phyloP scores from a whole-genome alignment of 345 rosid species.

The Gossypium anomalum region DNA sequence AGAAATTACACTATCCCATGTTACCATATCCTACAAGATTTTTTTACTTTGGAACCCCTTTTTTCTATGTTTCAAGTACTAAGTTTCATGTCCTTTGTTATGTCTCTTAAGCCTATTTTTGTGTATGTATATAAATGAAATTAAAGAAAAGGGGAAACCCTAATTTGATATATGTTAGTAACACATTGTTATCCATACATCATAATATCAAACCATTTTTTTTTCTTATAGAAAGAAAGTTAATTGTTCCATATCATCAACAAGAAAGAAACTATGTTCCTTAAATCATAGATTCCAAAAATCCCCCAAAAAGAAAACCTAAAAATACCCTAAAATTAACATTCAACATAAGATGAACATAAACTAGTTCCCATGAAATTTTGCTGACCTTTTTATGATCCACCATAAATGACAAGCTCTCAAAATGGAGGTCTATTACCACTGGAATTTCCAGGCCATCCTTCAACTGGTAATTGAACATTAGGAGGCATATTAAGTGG shows the following conservation, averaged over 20 bases:
- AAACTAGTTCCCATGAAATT: conserved; percentile 13
- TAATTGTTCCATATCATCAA: conserved; percentile 19
- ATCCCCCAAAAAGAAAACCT: neutral
- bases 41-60: neutral
- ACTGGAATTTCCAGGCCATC: conserved; percentile 69
- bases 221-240: conserved; percentile 15
- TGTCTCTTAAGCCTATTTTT: neutral
- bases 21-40: conserved; percentile 15
- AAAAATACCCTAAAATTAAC: conserved; percentile 22
- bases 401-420: conserved; percentile 19
- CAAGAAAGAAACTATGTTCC: conserved; percentile 27
- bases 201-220: conserved; percentile 9
- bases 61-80: neutral
- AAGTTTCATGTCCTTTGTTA: neutral
- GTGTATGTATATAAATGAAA: neutral
- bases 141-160: neutral
- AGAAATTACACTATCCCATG: conserved; percentile 9
- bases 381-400: conserved; percentile 28
- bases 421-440: conserved; percentile 58
- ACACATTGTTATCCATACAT: neutral
- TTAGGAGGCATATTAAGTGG: conserved; percentile 68
- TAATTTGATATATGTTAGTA: conserved; percentile 13
- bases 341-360: conserved; percentile 10
- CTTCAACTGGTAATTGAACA: conserved; percentile 72
- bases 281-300: conserved; percentile 21